Base-by-base conservation (phyloP, 768 basidiomycete species). In the Rubroboletus satanas region DNA sequence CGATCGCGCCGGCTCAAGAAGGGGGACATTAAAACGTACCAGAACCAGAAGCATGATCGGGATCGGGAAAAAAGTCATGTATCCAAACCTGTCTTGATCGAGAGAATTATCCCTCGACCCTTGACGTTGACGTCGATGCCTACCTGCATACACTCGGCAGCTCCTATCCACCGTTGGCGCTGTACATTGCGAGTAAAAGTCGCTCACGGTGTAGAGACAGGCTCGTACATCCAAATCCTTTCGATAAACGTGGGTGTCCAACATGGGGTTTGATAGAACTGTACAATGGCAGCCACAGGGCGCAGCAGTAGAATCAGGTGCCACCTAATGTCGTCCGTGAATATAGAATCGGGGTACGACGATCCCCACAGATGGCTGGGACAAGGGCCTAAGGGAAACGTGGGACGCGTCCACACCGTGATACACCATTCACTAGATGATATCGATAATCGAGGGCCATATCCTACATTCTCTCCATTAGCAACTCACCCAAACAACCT, bases 381-480 rank as follows among this genome's bases (percentile, higher is more conserved):
- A 43, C 15, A 43, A 43, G 1, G n/a, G 44, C 5, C 17, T 6
- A 5, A n/a, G n/a, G n/a, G 3, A 29, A 45, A 31, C 29, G 44
- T 18, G 29, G 44, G n/a, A 31, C 29, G 28, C 17, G 43, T n/a
- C 43, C 26, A 28, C 43, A n/a, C 41, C 23, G 15, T 5, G n/a
- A 49, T n/a, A 28, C 7, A 9, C 10, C 26, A 28, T 26, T 11
- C 36, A 14, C 58, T 14, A 77, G 18, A 77, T 72, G 47, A 76
- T 71, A 31, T 77, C 75, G 23, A 78, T 66, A 32, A 77, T 61
- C 18, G 75, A 70, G 12, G 76, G 76, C 76, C 77, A 78, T 54
- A 77, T 62, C 41, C 76, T 77, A 51, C 3, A 5, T 41, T 21
- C 31, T n/a, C 11, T 32, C 8, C 33, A 26, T 63, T 23, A 57